A percentile compares a stretch with the other conserved stretches of the same genome.
phyloP scores from a whole-genome alignment of 345 rosid species.

The Geranium rotundifolium region DNA sequence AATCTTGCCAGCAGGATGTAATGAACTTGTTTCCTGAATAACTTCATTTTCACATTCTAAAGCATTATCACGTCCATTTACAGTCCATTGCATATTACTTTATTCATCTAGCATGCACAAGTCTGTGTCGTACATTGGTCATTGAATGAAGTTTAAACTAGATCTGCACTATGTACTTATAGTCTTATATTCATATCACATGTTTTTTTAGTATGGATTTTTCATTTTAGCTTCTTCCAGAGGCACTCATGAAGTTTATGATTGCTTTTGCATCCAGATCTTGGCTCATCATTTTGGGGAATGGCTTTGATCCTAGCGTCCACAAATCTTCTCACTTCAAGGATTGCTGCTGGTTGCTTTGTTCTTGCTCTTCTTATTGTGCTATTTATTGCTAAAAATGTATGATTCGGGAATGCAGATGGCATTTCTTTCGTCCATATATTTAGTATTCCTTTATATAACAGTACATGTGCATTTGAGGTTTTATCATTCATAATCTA shows the following conservation, averaged over 20 bases:
- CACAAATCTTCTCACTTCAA: constrained; percentile 69
- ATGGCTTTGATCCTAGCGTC: constrained; percentile 95
- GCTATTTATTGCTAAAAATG: constrained; percentile 83
- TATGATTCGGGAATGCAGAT: constrained; percentile 23
- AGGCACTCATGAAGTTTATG: constrained; percentile 5
- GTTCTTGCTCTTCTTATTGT: constrained; percentile 66
- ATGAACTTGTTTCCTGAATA: constrained; percentile 14
- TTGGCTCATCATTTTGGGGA: constrained; percentile 99
- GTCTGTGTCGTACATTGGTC: not conserved
- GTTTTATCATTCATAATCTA: constrained; percentile 8
- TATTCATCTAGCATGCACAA: not conserved
- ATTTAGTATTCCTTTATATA: not conserved
- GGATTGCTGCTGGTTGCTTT: constrained; percentile 88
- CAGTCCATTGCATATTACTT: not conserved
- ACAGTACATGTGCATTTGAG: not conserved
- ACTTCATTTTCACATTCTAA: not conserved
- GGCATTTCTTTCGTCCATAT: not conserved
- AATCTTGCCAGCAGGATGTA: constrained; percentile 99
- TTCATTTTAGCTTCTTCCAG: constrained; percentile 3
- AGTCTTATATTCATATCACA: not conserved
- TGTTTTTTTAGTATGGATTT: not conserved
- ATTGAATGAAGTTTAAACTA: too few species aligned
- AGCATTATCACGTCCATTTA: not conserved
- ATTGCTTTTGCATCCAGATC: constrained; percentile 38
- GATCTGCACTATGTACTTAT: not conserved